A percentile compares a stretch with the other conserved stretches of the same genome.
These are phyloP conservation scores for Pistacia vera DNA, from an alignment of 345 rosid genomes.

Conservation along the genomic window DNA sequence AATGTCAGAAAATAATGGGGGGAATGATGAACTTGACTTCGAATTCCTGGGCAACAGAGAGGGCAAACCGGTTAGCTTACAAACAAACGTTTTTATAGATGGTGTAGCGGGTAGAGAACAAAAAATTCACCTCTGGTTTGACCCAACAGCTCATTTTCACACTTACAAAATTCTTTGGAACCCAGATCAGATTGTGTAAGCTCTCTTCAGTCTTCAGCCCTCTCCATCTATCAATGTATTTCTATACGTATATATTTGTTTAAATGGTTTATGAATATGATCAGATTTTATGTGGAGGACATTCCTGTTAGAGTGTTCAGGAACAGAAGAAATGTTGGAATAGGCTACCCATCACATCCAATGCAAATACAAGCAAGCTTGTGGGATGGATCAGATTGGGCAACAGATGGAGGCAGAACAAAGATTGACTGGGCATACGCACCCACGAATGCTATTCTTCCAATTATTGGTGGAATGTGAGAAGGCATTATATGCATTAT, in stretches of 20 bases:
- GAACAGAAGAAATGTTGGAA: constrained; percentile 44
- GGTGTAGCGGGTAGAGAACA: constrained; percentile 68
- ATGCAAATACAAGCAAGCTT: constrained; percentile 62
- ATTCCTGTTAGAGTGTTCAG: constrained; percentile 75
- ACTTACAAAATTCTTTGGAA: constrained; percentile 71
- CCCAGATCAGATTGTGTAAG: constrained; percentile 42
- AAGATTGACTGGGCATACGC: constrained; percentile 61
- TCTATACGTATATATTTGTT: too few relatives aligned
- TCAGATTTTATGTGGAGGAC: constrained; percentile 61
- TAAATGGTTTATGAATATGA: too few relatives aligned
- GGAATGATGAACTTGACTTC: constrained; percentile 69
- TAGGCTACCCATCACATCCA: constrained; percentile 49
- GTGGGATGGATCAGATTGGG: constrained; percentile 74
- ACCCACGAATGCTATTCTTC: constrained; percentile 43
- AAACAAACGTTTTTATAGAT: constrained; percentile 58
- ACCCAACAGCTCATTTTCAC: constrained; percentile 60
- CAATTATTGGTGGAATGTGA: constrained; percentile 67
- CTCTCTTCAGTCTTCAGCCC: neutral
- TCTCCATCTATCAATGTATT: neutral
- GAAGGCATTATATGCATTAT: constrained; percentile 30
- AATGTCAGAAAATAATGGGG: constrained; percentile 35
- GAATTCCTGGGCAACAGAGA: constrained; percentile 69
- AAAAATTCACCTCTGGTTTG: constrained; percentile 62
- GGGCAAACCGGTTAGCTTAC: constrained; percentile 55
- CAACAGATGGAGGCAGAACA: constrained; percentile 42